These are phyloP conservation scores for Zygoascus bituminiphila DNA, from an alignment of 805 yeast species.

Conservation along the genomic window DNA sequence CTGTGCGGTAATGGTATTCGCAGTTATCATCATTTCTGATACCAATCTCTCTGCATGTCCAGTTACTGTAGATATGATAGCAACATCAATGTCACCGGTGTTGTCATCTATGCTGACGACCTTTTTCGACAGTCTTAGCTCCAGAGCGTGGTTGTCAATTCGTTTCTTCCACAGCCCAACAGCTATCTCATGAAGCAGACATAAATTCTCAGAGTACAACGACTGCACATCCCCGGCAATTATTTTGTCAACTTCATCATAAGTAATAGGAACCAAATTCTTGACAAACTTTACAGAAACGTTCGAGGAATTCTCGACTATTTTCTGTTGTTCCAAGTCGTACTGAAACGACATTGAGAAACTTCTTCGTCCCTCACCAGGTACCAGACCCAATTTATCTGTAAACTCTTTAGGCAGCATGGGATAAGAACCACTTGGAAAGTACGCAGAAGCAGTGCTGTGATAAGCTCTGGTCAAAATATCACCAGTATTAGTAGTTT, in stretches of 20 bases:
- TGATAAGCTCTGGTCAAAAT: constrained; percentile 50
- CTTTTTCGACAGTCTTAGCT: constrained; percentile 22
- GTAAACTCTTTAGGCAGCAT: constrained; percentile 63
- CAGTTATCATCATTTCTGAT: constrained; percentile 75
- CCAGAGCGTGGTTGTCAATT: constrained; percentile 33
- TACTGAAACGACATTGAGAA: constrained; percentile 37
- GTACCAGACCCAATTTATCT: constrained; percentile 44
- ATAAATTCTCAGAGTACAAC: constrained; percentile 30
- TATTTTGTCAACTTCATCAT: constrained; percentile 50
- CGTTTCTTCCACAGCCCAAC: constrained; percentile 27
- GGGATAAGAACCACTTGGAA: constrained; percentile 55
- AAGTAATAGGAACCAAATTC: constrained; percentile 49
- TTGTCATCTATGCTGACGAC: constrained; percentile 9
- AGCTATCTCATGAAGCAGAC: constrained; percentile 30
- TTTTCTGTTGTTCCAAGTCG: constrained; percentile 21
- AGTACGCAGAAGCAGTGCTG: constrained; percentile 59
- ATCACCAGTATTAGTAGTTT: constrained; percentile 8
- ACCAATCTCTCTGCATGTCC: constrained; percentile 57
- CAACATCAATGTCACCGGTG: constrained; percentile 4
- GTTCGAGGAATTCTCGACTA: constrained; percentile 16
- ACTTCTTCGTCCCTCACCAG: constrained; percentile 34
- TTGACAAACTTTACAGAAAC: constrained; percentile 37
- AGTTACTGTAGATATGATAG: constrained; percentile 22
- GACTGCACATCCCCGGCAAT: constrained; percentile 28
- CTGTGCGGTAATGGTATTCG: constrained; percentile 42